Evolutionary conservation across 345 rosid genomes (phyloP), one percentile per base, ranked within the genome.

Genomic region (Sisymbrium irio): DNA sequence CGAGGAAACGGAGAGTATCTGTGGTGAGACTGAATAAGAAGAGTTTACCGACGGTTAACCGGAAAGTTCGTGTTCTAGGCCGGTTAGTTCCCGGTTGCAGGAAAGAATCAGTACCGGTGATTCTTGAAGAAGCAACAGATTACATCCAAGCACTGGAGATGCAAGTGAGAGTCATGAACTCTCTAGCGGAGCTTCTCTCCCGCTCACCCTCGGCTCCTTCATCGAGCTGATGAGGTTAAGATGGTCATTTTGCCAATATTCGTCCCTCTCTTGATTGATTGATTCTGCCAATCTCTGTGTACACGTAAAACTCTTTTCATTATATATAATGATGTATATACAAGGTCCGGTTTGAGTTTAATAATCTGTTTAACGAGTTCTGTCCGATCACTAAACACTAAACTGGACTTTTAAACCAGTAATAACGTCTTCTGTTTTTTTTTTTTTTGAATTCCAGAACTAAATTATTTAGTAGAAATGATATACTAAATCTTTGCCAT

Each of bases 21-120:
- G 85, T 88, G 37, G 71, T 72, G 79, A 64, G 85, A 81, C 71
- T 89, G 86, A 90, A 75, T 67, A 80, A 79, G n/a, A 90, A 85
- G 87, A 79, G 85, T 47, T 14, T 84, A 35, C 93, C 92, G 51
- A 77, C 85, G 8, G 87, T 92, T 11, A 96, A 90, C 79, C 73
- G 90, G 78, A 95, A 92, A 83, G 91, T 85, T n/a, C 81, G 88
- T 46, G 74, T 82, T 28, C 91, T 95, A 7, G 96, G 99, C 54
- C 87, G 93, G 75, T 74, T 96, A 76, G 96, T 96, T 51, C 99
- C 99, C 13, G 99, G 99, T 60, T 96, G 99, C 83, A 83, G 90
- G 45, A 92, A 90, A 72, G 84, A 96, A 78, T 78, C 94, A 1
- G 73, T 96, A 65, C 96, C 96, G 44, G 89, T 96, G 17, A 89